phyloP scores from a whole-genome alignment of 1,284 basidiomycete genomes.

The Boletellus deceptivus region DNA sequence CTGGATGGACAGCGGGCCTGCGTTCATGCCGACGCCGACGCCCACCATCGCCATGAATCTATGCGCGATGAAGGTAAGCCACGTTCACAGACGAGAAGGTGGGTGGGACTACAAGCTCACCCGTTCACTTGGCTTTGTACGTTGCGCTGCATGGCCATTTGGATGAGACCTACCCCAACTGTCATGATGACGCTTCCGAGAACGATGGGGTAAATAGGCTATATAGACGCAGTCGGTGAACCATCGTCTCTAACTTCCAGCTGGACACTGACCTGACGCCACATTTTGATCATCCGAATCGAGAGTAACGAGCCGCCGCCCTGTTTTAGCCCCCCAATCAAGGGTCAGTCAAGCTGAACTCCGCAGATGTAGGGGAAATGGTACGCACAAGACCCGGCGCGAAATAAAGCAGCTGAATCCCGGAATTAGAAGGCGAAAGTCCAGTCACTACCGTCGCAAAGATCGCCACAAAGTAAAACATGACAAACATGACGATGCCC shows the following conservation, averaged over 20 bases:
- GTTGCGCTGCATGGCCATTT: conserved; percentile 41
- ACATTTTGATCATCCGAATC: conserved; percentile 26
- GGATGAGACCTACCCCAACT: conserved; percentile 42
- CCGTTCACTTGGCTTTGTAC: conserved; percentile 38
- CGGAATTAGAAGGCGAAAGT: conserved; percentile 37
- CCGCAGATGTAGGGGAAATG: neutral
- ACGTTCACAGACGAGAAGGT: neutral
- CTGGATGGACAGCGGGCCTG: conserved; percentile 42
- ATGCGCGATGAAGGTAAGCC: neutral
- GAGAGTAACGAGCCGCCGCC: conserved; percentile 18
- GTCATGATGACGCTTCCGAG: conserved; percentile 38
- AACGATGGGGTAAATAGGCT: conserved; percentile 45
- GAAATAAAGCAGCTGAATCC: conserved; percentile 48
- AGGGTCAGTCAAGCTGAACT: neutral
- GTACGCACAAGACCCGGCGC: conserved; percentile 44
- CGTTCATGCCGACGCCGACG: conserved; percentile 42
- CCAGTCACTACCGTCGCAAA: conserved; percentile 47
- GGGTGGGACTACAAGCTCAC: conserved; percentile 17
- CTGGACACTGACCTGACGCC: conserved; percentile 22
- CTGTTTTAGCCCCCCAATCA: conserved; percentile 8
- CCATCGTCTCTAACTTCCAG: neutral
- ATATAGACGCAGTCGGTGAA: neutral
- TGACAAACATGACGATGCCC: conserved; percentile 50
- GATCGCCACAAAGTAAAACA: conserved; percentile 54
- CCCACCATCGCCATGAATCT: conserved; percentile 49